Conservation (phyloP, 2,329 filamentous ascomycete species). For the Epicoccum nigrum region DNA sequence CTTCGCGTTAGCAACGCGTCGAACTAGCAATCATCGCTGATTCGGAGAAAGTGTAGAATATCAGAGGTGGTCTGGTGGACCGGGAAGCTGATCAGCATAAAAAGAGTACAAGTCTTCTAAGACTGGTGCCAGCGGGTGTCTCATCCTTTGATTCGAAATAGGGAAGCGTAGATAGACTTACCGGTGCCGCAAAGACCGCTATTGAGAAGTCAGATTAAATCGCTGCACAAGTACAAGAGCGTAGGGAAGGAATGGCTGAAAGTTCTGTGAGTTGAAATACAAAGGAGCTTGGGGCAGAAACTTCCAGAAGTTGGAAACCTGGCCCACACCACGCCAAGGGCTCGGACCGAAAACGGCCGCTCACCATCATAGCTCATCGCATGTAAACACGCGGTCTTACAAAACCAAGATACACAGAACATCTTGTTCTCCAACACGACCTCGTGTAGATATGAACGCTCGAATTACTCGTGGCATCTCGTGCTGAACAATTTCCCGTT, state of each 20-base stretch:
- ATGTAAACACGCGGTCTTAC: too few species aligned
- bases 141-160: slow-evolving; percentile 56
- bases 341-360: slow-evolving; percentile 13
- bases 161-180: slow-evolving; percentile 3
- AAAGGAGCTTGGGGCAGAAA: slow-evolving; percentile 17
- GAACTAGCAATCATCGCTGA: neutral
- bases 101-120: slow-evolving; percentile 68
- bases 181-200: neutral
- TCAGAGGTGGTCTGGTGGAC: slow-evolving; percentile 40
- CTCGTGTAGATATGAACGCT: too few species aligned
- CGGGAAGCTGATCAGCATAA: slow-evolving; percentile 66
- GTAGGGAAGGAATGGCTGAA: slow-evolving; percentile 3
- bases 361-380: too few species aligned
- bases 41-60: neutral
- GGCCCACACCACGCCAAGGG: slow-evolving; percentile 13
- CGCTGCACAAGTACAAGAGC: slow-evolving; percentile 4
- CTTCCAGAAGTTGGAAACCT: slow-evolving; percentile 18
- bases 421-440: too few species aligned
- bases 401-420: too few species aligned
- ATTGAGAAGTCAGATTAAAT: neutral
- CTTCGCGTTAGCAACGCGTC: slow-evolving; percentile 3
- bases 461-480: too few species aligned
- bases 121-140: slow-evolving; percentile 71
- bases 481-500: too few species aligned
- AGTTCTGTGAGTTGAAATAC: slow-evolving; percentile 16